Evolutionary conservation across 192 early-diverging fungal species (phyloP), one percentile per base, ranked within the genome.

Genomic region (Linderina pennispora): DNA sequence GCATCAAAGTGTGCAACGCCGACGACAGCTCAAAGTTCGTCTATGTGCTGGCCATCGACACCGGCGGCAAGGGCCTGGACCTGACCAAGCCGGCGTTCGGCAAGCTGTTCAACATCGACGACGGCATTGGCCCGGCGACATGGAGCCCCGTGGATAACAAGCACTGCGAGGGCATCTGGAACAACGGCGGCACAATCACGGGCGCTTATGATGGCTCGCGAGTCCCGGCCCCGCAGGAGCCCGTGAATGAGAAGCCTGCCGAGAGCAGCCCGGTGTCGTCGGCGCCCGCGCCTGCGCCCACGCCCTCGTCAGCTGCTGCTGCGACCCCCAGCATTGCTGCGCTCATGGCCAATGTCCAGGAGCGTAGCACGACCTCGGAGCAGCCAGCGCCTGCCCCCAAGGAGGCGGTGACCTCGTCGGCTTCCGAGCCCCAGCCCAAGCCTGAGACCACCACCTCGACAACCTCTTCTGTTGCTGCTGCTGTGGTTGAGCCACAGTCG

Each of bases 31-130:
- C 50, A 17, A 76, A 66, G 38, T 76, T 35, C 15, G 53, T 73
- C 33, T 69, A 80, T 16, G 78, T 78, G 26, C 36, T 80, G 22
- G 78, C 69, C 2, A 74, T 80, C 7, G 78, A 80, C 37, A 65
- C 63, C 3, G 78, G 78, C 16, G 78, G 78, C 1, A 36, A 44
- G 2, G 78, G 78, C 10, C 45, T 80, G 17, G 76, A 78, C 31
- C 53, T 80, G 31, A 76, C 74, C 49, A 57, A 63, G 24, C 60
- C 61, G 16, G 45, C 65, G 40, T 80, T 78, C 50, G 55, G 65
- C 10, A 35, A 63, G 35, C 40, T 80, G 23, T 76, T 80, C 26
- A 49, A 65, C 3, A 70, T 77, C 17, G 53, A 55, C 20, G 57
- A 59, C 35, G 76, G 77, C 38, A 40, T 69, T 4, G 69, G 63